Evolutionary conservation across 1,284 basidiomycete species (phyloP).

Genomic region (Cryptococcus floricola): DNA sequence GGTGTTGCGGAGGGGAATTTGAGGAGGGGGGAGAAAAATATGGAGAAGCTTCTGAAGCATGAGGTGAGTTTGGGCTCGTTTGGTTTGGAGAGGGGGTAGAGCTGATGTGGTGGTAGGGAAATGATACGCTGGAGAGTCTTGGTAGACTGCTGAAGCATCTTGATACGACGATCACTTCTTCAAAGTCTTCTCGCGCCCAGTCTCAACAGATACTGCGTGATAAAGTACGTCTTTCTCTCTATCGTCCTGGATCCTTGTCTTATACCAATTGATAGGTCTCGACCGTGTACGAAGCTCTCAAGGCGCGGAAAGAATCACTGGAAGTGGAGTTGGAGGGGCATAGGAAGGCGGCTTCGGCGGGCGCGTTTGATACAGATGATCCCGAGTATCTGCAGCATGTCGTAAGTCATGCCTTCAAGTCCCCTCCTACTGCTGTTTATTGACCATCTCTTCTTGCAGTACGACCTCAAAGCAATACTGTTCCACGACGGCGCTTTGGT

Average conservation of each 20-base stretch:
- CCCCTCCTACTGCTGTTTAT: background rate
- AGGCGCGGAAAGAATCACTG: conserved; percentile 19
- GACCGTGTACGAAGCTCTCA: conserved; percentile 15
- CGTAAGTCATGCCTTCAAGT: conserved; percentile 16
- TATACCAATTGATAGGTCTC: conserved; percentile 14
- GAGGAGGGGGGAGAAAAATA: conserved; percentile 29
- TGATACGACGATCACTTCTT: conserved; percentile 10
- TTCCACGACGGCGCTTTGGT: conserved; percentile 41
- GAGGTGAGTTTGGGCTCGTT: conserved; percentile 19
- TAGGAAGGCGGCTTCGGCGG: conserved; percentile 13
- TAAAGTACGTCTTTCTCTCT: conserved; percentile 21
- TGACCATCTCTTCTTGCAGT: conserved; percentile 14
- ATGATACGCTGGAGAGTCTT: conserved; percentile 25
- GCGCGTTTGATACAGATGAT: conserved; percentile 35
- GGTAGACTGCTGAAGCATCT: conserved; percentile 31
- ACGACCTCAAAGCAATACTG: conserved; percentile 30
- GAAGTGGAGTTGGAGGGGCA: conserved; percentile 23
- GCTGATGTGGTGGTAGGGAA: conserved; percentile 14
- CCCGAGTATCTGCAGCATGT: conserved; percentile 29
- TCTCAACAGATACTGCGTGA: conserved; percentile 25
- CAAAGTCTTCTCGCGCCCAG: conserved; percentile 15
- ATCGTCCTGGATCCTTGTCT: too few relatives aligned
- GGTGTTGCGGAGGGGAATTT: conserved; percentile 26
- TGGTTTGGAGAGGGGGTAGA: background rate
- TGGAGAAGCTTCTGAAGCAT: conserved; percentile 27